Percentiles rank a stretch among this genome's conserved stretches.
These are phyloP conservation scores for Suillus paluster DNA, from an alignment of 768 basidiomycete genomes.

Conservation along the genomic window DNA sequence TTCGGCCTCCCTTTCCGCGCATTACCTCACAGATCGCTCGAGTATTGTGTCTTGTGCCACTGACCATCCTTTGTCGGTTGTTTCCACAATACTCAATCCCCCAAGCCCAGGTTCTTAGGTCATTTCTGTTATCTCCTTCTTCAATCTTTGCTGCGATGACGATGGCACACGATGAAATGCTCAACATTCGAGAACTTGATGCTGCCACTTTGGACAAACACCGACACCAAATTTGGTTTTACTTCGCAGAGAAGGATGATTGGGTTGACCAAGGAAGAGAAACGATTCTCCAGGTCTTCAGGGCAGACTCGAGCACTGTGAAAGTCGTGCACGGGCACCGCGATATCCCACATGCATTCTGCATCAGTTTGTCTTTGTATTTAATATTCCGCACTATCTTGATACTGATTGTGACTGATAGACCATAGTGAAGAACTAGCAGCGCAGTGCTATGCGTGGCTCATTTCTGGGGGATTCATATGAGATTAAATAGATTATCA, in stretches of 20 bases:
- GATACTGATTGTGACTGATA: conserved; percentile 24
- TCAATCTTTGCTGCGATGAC: conserved; percentile 56
- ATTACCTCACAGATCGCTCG: conserved; percentile 50
- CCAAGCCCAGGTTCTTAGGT: conserved; percentile 50
- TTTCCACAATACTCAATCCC: conserved; percentile 55
- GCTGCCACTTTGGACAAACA: conserved; percentile 43
- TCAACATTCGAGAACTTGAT: conserved; percentile 58
- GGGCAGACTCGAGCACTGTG: conserved; percentile 33
- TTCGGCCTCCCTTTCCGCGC: conserved; percentile 49
- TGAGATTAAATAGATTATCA: neutral
- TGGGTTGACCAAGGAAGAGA: conserved; percentile 70
- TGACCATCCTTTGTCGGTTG: conserved; percentile 48
- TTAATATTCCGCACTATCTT: neutral
- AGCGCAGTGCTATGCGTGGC: conserved; percentile 51
- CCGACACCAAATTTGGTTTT: conserved; percentile 49
- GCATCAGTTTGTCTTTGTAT: conserved; percentile 56
- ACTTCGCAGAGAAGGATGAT: conserved; percentile 64
- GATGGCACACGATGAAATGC: conserved; percentile 77
- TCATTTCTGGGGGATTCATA: conserved; percentile 21
- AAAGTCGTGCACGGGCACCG: conserved; percentile 49
- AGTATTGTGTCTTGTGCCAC: conserved; percentile 41
- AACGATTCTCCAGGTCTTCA: conserved; percentile 45
- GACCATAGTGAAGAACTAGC: conserved; percentile 59
- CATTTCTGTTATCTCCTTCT: conserved; percentile 54
- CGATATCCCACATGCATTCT: conserved; percentile 73